Conservation (phyloP, 163 green algal genomes). For the Picocystis sp. region DNA sequence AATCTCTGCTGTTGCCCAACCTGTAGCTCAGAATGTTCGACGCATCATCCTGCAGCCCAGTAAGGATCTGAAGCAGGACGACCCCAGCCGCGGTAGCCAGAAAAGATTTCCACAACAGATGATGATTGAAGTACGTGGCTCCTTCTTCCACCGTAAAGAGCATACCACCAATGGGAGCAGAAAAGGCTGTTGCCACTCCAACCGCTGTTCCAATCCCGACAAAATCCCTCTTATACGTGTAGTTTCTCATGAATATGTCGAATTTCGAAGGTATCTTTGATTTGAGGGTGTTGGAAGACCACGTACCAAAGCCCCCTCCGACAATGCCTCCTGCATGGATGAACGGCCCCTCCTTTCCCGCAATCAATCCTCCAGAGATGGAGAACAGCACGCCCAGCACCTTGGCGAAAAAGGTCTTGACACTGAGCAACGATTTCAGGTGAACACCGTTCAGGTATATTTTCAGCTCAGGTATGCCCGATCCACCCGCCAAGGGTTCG, state of each 20-base stretch:
- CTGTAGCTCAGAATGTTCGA: constrained; percentile 16
- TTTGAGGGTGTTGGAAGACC: constrained; percentile 27
- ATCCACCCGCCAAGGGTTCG: constrained; percentile 39
- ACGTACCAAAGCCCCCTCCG: constrained; percentile 25
- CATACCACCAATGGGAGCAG: constrained; percentile 56
- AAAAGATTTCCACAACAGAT: constrained; percentile 53
- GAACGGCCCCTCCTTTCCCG: constrained; percentile 59
- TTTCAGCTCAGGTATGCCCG: constrained; percentile 65
- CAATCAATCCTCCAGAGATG: constrained; percentile 48
- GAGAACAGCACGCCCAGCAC: constrained; percentile 36
- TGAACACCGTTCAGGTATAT: constrained; percentile 75
- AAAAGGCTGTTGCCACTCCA: constrained; percentile 54
- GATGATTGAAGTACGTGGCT: constrained; percentile 36
- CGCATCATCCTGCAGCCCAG: constrained; percentile 2
- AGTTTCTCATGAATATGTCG: constrained; percentile 20
- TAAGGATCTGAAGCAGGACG: constrained; percentile 27
- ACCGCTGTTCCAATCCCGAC: constrained; percentile 59
- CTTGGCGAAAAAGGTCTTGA: constrained; percentile 56
- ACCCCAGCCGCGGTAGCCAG: constrained; percentile 43
- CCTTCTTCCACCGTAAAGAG: constrained; percentile 55
- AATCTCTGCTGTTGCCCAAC: constrained; percentile 25
- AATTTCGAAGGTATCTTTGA: constrained; percentile 13
- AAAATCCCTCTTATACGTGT: constrained; percentile 40
- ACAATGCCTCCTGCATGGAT: constrained; percentile 50
- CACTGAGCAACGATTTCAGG: constrained; percentile 37